Evolutionary conservation across 176 grass and related monocot species (phyloP), one percentile per base, ranked within the genome.

Genomic region (Chrysopogon serrulatus): DNA sequence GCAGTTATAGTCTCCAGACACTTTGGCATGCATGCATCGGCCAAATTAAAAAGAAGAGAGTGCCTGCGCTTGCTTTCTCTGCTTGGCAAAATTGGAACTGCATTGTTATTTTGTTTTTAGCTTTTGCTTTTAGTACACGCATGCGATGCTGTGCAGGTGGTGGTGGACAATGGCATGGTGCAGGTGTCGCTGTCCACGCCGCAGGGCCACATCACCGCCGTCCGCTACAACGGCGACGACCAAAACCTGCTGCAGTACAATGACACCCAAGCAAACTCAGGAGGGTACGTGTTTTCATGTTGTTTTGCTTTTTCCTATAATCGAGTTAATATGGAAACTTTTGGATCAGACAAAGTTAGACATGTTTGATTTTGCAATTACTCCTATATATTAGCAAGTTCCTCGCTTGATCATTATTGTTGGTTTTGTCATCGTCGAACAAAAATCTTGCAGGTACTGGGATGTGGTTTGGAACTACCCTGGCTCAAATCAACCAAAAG

Each of bases 131-230:
- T 45, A 45, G 14, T 51, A 51, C 19, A 19, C 19, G 48, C 17
- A 21, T 51, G 19, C 0, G 6, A 49, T 45, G 17, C 5, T 4
- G 18, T 57, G 48, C 81, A 94, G 92, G 86, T 94, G 27, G 42
- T 90, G 5, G 88, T 94, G 47, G 84, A 89, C 68, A 94, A 94
- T 70, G 89, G 89, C 7, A 81, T 91, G 36, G 71, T 94, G 36
- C 83, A 90, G 80, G 73, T 94, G 8, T 74, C 80, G n/a, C 54
- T 94, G 28, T 77, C 92, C 3, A 90, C 85, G 60, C 92, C 87
- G 51, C 39, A 87, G 45, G 92, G 92, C 9, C 83, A 80, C 11
- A 44, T 94, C 42, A 87, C 85, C 14, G 76, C 79, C 34, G n/a
- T 94, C 42, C 62, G 32, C 23, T 87, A 84, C 74, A 86, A 83